Base-by-base conservation (phyloP, 306 rosid genomes). In the Oxytropis ochrocephala region DNA sequence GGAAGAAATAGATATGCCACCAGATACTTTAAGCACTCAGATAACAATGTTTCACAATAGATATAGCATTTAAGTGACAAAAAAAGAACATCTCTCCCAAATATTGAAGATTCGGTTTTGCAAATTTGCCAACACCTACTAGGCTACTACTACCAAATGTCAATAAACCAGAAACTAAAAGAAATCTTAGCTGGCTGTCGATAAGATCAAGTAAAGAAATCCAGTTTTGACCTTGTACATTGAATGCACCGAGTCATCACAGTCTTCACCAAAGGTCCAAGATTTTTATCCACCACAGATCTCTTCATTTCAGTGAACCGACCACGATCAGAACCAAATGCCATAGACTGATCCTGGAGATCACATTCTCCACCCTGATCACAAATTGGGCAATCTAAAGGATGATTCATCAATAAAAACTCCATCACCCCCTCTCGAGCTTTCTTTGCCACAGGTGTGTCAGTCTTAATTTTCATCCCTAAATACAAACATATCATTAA, bases 391-490 rank as follows among this genome's bases (percentile, higher is more conserved):
- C 99, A 91, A 80, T 95, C 99, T 78, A 95, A 78, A 14, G 99
- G 99, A 79, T 95, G 97, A 74, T 95, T 95, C 99, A 95, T 95
- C 87, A 95, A 80, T 85, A 91, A 79, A 83, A 95, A 95, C 69
- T 95, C 99, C 99, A 91, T 95, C 79, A 95, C 99, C 49, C 97
- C 97, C 86, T 95, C 99, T 24, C 97, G 87, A 65, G 99, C 99
- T 82, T 95, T 95, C 88, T 91, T 95, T 12, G 99, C 99, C 71
- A 91, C 66, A 27, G 99, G 97, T 33, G 99, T 91, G 84, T 95
- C 86, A 0, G 99, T 95, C 85, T 95, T 95, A 82, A 95, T 95
- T 82, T 95, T 95, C 99, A 95, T 95, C 70, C 99, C 99, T 95
- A 65, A 42, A 13, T 64, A 71, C 13, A 47, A 73, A 38, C 60